phyloP scores from a whole-genome alignment of 495 filamentous ascomycete genomes.

The Neurospora tetrasperma region DNA sequence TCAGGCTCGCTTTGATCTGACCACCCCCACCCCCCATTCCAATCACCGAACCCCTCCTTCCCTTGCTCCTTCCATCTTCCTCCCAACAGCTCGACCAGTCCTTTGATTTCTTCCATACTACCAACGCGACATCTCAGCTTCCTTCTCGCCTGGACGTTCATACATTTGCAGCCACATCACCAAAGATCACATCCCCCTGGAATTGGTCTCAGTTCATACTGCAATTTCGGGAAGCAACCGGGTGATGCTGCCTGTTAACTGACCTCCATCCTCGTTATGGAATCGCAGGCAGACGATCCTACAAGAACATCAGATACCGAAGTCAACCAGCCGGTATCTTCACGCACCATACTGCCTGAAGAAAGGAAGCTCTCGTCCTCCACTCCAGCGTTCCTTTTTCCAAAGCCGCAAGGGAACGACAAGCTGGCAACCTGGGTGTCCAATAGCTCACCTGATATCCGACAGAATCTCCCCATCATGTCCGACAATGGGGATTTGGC shows the following conservation, averaged over 20 bases:
- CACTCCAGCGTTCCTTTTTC: constrained; percentile 37
- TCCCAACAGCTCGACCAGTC: not conserved
- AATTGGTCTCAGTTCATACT: not conserved
- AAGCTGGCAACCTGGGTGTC: constrained; percentile 43
- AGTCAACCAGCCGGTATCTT: constrained; percentile 2
- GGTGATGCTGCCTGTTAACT: not conserved
- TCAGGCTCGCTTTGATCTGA: constrained; percentile 1
- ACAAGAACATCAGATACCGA: constrained; percentile 1
- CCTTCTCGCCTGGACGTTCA: not conserved
- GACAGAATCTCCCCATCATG: constrained; percentile 30
- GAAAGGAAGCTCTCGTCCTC: constrained; percentile 19
- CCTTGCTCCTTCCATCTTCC: constrained; percentile 1
- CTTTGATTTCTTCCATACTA: not conserved
- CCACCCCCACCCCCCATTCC: not conserved
- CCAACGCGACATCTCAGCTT: not conserved
- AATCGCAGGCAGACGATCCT: constrained; percentile 23
- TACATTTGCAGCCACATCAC: not conserved
- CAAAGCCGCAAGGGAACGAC: constrained; percentile 36
- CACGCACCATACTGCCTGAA: not conserved
- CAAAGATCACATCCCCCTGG: not conserved
- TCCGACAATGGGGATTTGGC: constrained; percentile 36
- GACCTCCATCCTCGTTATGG: constrained; percentile 30
- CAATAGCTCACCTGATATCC: constrained; percentile 38
- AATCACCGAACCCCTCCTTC: not conserved
- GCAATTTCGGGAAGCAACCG: not conserved